Evolutionary conservation across 345 rosid species (phyloP).

Genomic region (Eutrema yunnanense): DNA sequence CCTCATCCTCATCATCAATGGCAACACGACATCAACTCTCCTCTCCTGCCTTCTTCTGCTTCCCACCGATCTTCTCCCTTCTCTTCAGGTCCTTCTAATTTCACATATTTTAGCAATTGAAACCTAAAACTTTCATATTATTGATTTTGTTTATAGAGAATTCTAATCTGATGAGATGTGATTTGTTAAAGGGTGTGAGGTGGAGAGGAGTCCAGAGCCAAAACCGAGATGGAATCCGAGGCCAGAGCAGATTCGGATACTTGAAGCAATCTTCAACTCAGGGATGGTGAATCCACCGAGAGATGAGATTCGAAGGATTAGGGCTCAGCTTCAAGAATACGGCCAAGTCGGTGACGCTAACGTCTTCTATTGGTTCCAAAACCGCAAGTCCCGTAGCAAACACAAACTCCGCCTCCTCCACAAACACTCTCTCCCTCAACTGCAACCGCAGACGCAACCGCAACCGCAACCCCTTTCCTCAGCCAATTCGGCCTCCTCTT

Average conservation of each 20-base stretch:
- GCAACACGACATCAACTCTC: conserved; percentile 83
- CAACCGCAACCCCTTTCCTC: conserved; percentile 13
- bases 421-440: conserved; percentile 30
- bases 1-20: conserved; percentile 80
- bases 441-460: conserved; percentile 15
- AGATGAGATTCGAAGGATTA: conserved; percentile 88
- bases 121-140: neutral
- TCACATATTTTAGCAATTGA: neutral
- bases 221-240: conserved; percentile 99
- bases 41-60: conserved; percentile 47
- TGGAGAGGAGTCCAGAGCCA: conserved; percentile 89
- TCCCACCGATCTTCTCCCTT: conserved; percentile 51
- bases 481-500: conserved; percentile 18
- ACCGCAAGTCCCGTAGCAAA: conserved; percentile 95
- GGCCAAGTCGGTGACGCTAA: conserved; percentile 99
- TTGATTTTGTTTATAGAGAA: neutral
- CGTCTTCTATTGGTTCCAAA: conserved; percentile 98
- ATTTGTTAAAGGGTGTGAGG: conserved; percentile 47
- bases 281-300: conserved; percentile 99
- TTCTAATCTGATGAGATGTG: conserved; percentile 2
- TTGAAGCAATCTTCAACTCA: conserved; percentile 94
- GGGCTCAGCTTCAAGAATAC: conserved; percentile 84
- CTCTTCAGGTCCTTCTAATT: conserved; percentile 21
- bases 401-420: conserved; percentile 82
- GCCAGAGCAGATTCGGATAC: conserved; percentile 93